phyloP scores from a whole-genome alignment of 768 basidiomycete species.

The Nidularia pulvinata region DNA sequence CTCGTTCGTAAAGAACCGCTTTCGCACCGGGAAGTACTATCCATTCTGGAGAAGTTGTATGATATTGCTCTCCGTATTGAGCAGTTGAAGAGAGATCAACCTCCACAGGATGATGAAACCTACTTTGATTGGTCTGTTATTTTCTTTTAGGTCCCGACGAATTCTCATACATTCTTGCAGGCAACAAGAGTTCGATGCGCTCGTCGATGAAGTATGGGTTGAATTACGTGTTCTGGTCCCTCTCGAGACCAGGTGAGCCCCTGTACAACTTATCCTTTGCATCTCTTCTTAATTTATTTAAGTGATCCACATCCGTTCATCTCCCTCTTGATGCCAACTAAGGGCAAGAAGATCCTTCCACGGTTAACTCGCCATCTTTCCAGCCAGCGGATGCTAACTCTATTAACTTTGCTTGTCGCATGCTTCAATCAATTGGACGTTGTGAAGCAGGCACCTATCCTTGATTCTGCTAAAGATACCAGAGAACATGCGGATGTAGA shows the following conservation, averaged over 20 bases:
- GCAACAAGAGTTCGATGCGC: slow-evolving; percentile 52
- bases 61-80: slow-evolving; percentile 85
- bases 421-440: slow-evolving; percentile 96
- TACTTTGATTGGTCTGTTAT: slow-evolving; percentile 42
- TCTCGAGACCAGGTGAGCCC: slow-evolving; percentile 85
- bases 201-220: slow-evolving; percentile 78
- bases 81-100: slow-evolving; percentile 81
- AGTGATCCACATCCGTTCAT: slow-evolving; percentile 98
- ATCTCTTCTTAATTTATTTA: not conserved
- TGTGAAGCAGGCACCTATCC: slow-evolving; percentile 70
- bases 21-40: slow-evolving; percentile 74
- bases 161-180: slow-evolving; percentile 26
- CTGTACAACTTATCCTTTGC: not conserved
- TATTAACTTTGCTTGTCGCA: slow-evolving; percentile 90
- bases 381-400: slow-evolving; percentile 77
- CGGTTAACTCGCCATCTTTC: slow-evolving; percentile 85
- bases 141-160: not conserved
- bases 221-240: slow-evolving; percentile 86
- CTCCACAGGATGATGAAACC: slow-evolving; percentile 55
- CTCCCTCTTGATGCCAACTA: slow-evolving; percentile 82
- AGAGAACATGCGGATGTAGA: slow-evolving; percentile 70
- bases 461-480: slow-evolving; percentile 68
- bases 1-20: slow-evolving; percentile 73
- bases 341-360: slow-evolving; percentile 92
- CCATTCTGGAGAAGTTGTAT: slow-evolving; percentile 82